Percentiles rank a stretch among this genome's conserved stretches.
Evolutionary conservation across 495 filamentous ascomycete genomes (phyloP).

Genomic region (Chaetomium cochliodes): DNA sequence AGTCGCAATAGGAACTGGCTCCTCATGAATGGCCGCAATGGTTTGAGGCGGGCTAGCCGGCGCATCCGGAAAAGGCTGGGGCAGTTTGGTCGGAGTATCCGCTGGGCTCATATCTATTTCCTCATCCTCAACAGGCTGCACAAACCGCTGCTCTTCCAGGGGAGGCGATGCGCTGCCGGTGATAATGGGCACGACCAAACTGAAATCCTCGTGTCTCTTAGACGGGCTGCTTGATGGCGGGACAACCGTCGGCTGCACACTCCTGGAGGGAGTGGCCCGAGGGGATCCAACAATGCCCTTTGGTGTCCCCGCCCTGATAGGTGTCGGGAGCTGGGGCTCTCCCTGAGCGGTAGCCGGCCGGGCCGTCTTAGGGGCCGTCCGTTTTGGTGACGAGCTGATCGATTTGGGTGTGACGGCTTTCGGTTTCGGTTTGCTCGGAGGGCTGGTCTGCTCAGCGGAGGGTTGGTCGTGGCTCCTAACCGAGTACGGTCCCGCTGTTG

Average conservation of each 20-base stretch:
- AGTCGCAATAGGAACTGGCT: constrained; percentile 14
- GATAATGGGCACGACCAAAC: constrained; percentile 46
- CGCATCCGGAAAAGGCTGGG: constrained; percentile 28
- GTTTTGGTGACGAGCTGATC: constrained; percentile 43
- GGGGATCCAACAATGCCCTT: constrained; percentile 36
- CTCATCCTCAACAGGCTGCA: not conserved
- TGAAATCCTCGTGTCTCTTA: constrained; percentile 51
- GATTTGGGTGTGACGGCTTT: constrained; percentile 45
- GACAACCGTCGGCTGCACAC: constrained; percentile 20
- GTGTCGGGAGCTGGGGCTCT: constrained; percentile 43
- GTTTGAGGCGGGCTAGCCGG: constrained; percentile 11
- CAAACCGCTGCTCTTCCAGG: constrained; percentile 8
- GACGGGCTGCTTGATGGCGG: constrained; percentile 35
- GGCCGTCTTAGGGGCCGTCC: constrained; percentile 41
- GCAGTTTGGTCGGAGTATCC: constrained; percentile 8
- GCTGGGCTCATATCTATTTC: constrained; percentile 11
- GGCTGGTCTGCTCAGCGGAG: constrained; percentile 44
- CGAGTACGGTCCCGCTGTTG: constrained; percentile 58
- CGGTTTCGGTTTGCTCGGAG: constrained; percentile 34
- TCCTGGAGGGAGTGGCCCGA: constrained; percentile 42
- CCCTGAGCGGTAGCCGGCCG: constrained; percentile 46
- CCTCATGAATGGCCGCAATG: constrained; percentile 7
- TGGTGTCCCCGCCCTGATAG: constrained; percentile 31
- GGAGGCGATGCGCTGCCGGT: constrained; percentile 26
- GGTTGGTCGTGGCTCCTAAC: constrained; percentile 49